phyloP scores from a whole-genome alignment of 2,329 filamentous ascomycete genomes.

The Trichoderma pleuroti region DNA sequence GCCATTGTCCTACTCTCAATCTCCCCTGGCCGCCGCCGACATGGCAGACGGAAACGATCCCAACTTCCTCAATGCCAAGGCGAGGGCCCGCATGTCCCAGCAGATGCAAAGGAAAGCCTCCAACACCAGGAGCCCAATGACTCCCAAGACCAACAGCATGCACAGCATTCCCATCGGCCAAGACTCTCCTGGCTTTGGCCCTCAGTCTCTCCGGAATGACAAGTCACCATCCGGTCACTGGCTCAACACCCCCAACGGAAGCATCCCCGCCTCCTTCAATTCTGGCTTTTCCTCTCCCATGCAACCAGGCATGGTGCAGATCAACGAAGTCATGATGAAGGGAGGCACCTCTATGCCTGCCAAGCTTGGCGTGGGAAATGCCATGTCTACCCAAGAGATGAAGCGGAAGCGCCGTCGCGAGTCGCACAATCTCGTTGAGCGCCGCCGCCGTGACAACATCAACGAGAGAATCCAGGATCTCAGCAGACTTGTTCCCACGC shows the following conservation, averaged over 20 bases:
- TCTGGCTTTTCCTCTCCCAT: constrained; percentile 86
- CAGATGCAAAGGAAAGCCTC: constrained; percentile 70
- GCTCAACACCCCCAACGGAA: constrained; percentile 77
- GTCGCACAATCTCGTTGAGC: constrained; percentile 95
- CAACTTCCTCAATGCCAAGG: constrained; percentile 60
- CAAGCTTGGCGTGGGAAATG: constrained; percentile 63
- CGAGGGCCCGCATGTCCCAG: constrained; percentile 57
- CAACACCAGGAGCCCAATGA: constrained; percentile 74
- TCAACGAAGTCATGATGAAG: constrained; percentile 84
- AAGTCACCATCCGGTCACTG: constrained; percentile 86
- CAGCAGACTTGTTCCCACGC: constrained; percentile 85
- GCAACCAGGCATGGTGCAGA: constrained; percentile 66
- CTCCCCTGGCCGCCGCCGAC: constrained; percentile 43
- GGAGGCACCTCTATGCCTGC: constrained; percentile 85
- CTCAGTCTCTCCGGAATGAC: constrained; percentile 76
- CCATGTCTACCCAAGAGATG: constrained; percentile 80
- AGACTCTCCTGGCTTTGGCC: constrained; percentile 68
- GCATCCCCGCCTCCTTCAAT: constrained; percentile 79
- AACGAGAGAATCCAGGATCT: constrained; percentile 98
- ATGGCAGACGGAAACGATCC: constrained; percentile 49
- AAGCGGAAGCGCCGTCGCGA: constrained; percentile 88
- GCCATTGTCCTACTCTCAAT: constrained; percentile 39
- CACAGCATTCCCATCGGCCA: constrained; percentile 66
- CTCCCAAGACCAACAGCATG: constrained; percentile 78
- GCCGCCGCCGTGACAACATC: constrained; percentile 92